Conservation (phyloP, 1,284 basidiomycete genomes). For the Pyrrhoderma noxium region DNA sequence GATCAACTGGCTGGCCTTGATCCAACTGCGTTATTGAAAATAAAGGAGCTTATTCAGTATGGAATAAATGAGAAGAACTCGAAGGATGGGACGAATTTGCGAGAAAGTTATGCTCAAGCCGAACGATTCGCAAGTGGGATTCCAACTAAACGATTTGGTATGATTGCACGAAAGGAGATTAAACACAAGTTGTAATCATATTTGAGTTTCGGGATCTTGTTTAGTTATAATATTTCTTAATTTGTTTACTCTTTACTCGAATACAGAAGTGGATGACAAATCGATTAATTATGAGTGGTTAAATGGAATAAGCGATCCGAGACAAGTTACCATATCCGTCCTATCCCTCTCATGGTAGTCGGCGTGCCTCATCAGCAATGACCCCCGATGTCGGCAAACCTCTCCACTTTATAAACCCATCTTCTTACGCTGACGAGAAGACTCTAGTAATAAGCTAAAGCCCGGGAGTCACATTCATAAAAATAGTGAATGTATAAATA, state of each 20-base stretch:
- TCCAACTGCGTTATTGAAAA: conserved; percentile 41
- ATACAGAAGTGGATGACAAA: too few relatives aligned
- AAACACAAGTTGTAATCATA: conserved; percentile 46
- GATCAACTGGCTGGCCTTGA: conserved; percentile 51
- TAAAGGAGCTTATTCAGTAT: conserved; percentile 47
- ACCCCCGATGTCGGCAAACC: not conserved
- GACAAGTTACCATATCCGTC: not conserved
- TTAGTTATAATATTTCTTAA: not conserved
- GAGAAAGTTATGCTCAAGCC: conserved; percentile 65
- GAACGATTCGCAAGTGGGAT: conserved; percentile 53
- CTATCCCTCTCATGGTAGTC: not conserved
- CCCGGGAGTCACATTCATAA: not conserved
- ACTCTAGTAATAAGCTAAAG: not conserved
- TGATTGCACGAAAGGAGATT: conserved; percentile 55
- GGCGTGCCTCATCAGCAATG: not conserved
- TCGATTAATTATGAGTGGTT: too few relatives aligned
- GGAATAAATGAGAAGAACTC: conserved; percentile 57
- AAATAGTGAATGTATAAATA: conserved; percentile 15
- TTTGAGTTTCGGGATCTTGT: not conserved
- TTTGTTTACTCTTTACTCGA: too few relatives aligned
- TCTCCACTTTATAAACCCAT: not conserved
- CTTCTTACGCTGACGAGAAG: not conserved
- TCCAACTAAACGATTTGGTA: conserved; percentile 45
- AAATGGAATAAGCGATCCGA: too few relatives aligned
- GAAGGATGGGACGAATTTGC: conserved; percentile 55